Percentiles rank a stretch among this genome's conserved stretches.
Conservation (phyloP, 805 yeast genomes). For the Zygotorulaspora danielsina region DNA sequence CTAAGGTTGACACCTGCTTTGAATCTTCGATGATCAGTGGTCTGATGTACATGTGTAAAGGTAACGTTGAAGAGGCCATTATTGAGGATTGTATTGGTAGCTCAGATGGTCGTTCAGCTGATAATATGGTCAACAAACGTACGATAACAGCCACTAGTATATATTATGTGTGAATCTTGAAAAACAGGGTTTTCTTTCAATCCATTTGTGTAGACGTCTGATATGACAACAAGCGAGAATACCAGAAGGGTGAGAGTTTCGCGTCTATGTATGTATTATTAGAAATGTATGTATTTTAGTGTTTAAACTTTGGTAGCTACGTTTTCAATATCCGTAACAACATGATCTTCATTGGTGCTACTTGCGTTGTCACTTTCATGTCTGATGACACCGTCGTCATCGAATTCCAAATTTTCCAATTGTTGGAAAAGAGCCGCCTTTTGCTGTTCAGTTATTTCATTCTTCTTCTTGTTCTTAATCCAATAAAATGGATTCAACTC, state of each 20-base stretch:
- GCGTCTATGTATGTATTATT: no score
- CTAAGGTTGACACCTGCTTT: slow-evolving; percentile 57
- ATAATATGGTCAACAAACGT: no score
- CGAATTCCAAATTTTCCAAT: slow-evolving; percentile 39
- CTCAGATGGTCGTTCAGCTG: no score
- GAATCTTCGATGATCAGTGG: slow-evolving; percentile 77
- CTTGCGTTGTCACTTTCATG: slow-evolving; percentile 1
- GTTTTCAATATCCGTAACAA: not conserved
- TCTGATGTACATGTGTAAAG: slow-evolving; percentile 62
- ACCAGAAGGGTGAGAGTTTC: no score
- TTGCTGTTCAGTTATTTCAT: slow-evolving; percentile 51
- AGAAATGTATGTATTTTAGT: not conserved
- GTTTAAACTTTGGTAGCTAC: not conserved
- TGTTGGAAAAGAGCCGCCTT: slow-evolving; percentile 48
- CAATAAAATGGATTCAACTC: slow-evolving; percentile 69
- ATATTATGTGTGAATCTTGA: no score
- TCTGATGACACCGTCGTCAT: slow-evolving; percentile 34
- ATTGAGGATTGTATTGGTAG: not conserved
- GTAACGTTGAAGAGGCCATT: slow-evolving; percentile 38
- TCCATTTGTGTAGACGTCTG: no score
- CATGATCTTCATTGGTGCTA: slow-evolving; percentile 1
- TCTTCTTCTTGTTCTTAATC: slow-evolving; percentile 62
- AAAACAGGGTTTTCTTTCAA: no score
- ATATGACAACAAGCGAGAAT: no score
- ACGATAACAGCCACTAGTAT: no score